Base-by-base conservation (phyloP, 2,329 filamentous ascomycete species). In the Nakataea oryzae region DNA sequence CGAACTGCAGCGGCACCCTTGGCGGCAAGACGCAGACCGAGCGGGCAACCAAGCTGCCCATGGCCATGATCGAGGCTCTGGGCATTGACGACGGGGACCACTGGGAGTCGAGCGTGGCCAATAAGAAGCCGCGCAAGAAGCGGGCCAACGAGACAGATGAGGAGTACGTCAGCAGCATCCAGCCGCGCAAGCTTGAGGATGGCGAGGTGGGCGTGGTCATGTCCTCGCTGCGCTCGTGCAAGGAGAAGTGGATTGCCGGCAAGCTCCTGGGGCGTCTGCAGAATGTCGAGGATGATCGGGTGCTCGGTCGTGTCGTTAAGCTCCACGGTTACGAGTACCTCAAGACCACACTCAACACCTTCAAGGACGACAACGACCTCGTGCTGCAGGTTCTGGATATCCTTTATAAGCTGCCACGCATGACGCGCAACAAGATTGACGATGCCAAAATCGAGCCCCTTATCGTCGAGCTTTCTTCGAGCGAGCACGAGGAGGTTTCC, bases 241-340 rank as follows among this genome's bases (percentile, higher is more conserved):
- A 96, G 75, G 95, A 99, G 80, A 97, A 97, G 75, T 99, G 95
- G 95, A 97, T 99, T 74, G 92, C 91, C 3, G 92, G 97, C 75
- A 97, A 97, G 76, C 80, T 99, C 62, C 84, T 99, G 64, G 84
- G 87, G 67, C 93, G 95, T 61, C 92, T 99, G 65, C 91, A 96
- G 74, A 83, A 85, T 54, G 93, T 89, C 71, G 85, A 93, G 59
- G 92, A 97, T 68, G 91, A 96, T 70, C 86, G 86, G 65, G 91
- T 97, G 62, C 86, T 90, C 64, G 90, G 95, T 74, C 86, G 89
- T 61, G 92, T 97, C 54, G 90, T 97, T 71, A 90, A 91, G 69
- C 96, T 97, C 88, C 95, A 97, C 78, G 95, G 93, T 61, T 99
- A 99, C 73, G 89, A 93, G 71, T 96, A 97, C 66, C 79, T 99